Evolutionary conservation across 1,284 basidiomycete species (phyloP).

Genomic region (Cerrena zonata): DNA sequence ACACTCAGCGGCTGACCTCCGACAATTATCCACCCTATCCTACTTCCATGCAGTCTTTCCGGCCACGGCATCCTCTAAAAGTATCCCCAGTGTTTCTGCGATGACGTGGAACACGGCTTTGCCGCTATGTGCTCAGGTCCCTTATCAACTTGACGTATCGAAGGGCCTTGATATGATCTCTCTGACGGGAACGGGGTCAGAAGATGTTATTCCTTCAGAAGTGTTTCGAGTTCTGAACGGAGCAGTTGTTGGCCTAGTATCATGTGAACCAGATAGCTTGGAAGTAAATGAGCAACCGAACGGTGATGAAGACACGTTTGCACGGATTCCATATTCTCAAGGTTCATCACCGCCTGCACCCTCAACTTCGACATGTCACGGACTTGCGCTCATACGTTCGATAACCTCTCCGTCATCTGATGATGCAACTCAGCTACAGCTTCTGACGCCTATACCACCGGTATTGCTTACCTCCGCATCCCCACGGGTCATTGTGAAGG

Average conservation of each 20-base stretch:
- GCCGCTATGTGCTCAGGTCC: conserved; percentile 63
- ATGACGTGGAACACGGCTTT: conserved; percentile 61
- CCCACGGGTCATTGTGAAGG: conserved; percentile 63
- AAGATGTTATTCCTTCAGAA: conserved; percentile 69
- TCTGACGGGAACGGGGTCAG: conserved; percentile 64
- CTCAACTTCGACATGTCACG: conserved; percentile 54
- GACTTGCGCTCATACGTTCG: conserved; percentile 70
- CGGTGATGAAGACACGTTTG: not conserved
- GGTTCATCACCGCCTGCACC: conserved; percentile 48
- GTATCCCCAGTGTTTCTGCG: conserved; percentile 28
- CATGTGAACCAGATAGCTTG: conserved; percentile 37
- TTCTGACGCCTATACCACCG: conserved; percentile 70
- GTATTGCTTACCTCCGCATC: conserved; percentile 31
- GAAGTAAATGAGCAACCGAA: conserved; percentile 20
- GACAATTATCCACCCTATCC: conserved; percentile 68
- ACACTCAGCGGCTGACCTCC: conserved; percentile 70
- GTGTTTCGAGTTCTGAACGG: conserved; percentile 72
- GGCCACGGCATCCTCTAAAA: conserved; percentile 17
- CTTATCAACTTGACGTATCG: conserved; percentile 61
- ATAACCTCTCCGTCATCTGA: conserved; percentile 34
- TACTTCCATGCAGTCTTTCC: conserved; percentile 72
- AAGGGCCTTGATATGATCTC: conserved; percentile 50
- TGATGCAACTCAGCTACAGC: conserved; percentile 41
- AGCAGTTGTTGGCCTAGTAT: conserved; percentile 71
- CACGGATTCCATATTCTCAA: conserved; percentile 51